Percentiles rank a stretch among this genome's conserved stretches.
These are phyloP conservation scores for Huntiella savannae DNA, from an alignment of 2,329 filamentous ascomycete genomes.

Conservation along the genomic window DNA sequence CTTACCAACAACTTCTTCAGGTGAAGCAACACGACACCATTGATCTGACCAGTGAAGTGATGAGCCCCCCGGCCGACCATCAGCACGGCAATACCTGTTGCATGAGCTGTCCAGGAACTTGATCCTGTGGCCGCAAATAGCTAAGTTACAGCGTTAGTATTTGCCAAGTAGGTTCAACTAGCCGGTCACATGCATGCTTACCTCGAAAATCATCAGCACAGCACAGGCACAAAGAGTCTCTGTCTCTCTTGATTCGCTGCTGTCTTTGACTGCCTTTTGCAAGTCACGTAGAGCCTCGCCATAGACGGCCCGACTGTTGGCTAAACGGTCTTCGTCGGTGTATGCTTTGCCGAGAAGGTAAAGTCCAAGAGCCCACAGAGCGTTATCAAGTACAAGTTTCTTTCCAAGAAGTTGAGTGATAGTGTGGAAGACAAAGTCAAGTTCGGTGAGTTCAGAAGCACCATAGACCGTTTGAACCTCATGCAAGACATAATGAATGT, in stretches of 20 bases:
- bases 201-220: constrained; percentile 23
- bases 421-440: constrained; percentile 14
- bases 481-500: constrained; percentile 1
- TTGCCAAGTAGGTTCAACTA: neutral
- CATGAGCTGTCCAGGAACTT: constrained; percentile 22
- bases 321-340: constrained; percentile 16
- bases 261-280: constrained; percentile 20
- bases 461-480: constrained; percentile 3
- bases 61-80: constrained; percentile 22
- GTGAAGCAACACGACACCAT: constrained; percentile 21
- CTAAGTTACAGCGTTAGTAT: constrained; percentile 13
- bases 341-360: constrained; percentile 22
- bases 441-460: neutral
- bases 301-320: constrained; percentile 21
- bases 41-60: constrained; percentile 19
- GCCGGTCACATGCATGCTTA: constrained; percentile 11
- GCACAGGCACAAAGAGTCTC: constrained; percentile 25
- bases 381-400: constrained; percentile 20
- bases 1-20: constrained; percentile 21
- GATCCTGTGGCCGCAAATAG: constrained; percentile 24
- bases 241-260: constrained; percentile 20
- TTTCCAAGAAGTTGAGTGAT: constrained; percentile 18
- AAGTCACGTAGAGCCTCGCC: constrained; percentile 20
- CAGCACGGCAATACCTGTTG: constrained; percentile 20
- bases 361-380: constrained; percentile 20